Evolutionary conservation across 83 land plant species (phyloP), one percentile per base, ranked within the genome.

Genomic region (Picea mariana): DNA sequence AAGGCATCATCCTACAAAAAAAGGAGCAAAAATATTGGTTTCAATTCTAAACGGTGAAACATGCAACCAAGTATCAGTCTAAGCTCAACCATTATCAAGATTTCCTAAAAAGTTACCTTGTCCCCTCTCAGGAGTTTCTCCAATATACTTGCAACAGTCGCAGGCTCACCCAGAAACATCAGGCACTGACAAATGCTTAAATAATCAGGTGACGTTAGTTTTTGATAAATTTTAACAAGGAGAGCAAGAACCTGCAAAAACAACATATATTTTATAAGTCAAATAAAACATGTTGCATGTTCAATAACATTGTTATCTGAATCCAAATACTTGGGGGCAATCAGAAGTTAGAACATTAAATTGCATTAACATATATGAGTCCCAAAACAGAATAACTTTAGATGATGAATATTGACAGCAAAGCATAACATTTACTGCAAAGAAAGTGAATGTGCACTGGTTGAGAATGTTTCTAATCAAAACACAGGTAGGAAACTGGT

Each of bases 141-240:
- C 81, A 87, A 82, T 15, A 87, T 84, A 64, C 34, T 64, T 13
- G 90, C 89, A n/a, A 89, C 86, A 83, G 59, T 78, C 13, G 69
- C 75, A 21, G 89, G 90, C 59, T 86, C 89, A 62, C 84, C 75
- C 40, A 89, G 79, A 60, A 89, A 86, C 90, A 89, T 89, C 24
- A 87, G 79, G 67, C 90, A 89, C 79, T 89, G 90, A 73, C 90
- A 87, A 27, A 89, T 82, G 79, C 88, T 89, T 59, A 89, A 75
- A 67, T 89, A 89, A 59, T 89, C 90, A 2, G 90, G 89, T 63
- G 89, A 79, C 6, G 49, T 84, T 23, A 86, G 80, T 21, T 83
- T 76, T 80, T 84, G 79, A 42, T 87, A 86, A 58, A 67, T 81
- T 55, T 87, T 83, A 31, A 89, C 90, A 55, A 89, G 61, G 47